Percentiles rank a stretch among this genome's conserved stretches.
Conservation (phyloP, 306 rosid genomes). For the Dalbergia cultrata region DNA sequence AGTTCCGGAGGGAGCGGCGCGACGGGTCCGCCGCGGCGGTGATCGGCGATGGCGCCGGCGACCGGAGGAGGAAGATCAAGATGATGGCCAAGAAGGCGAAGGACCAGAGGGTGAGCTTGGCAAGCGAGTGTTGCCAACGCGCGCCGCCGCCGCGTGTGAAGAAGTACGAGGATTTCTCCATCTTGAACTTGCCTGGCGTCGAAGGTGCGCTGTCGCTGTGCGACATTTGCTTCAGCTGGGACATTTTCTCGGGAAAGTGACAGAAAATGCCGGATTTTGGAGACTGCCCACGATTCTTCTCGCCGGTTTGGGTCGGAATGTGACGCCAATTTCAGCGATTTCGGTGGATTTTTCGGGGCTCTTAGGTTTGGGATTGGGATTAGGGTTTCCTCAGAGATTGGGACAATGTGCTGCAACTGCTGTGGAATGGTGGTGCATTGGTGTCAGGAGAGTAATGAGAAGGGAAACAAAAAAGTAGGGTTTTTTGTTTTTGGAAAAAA, state of each 20-base stretch:
- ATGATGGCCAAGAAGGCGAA: conserved; percentile 73
- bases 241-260: conserved; percentile 43
- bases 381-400: conserved; percentile 49
- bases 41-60: conserved; percentile 62
- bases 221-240: conserved; percentile 78
- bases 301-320: conserved; percentile 18
- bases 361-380: conserved; percentile 13
- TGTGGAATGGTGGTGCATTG: conserved; percentile 37
- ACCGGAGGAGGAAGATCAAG: conserved; percentile 83
- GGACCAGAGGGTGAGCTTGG: conserved; percentile 88
- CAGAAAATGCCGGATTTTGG: conserved; percentile 39
- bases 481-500: conserved; percentile 26
- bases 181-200: conserved; percentile 94
- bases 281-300: conserved; percentile 47
- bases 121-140: conserved; percentile 80
- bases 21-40: conserved; percentile 65
- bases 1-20: conserved; percentile 78
- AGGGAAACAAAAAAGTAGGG: conserved; percentile 1
- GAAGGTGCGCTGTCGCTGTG: conserved; percentile 82
- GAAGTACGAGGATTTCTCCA: conserved; percentile 80
- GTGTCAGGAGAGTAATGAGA: conserved; percentile 38
- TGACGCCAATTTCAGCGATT: conserved; percentile 19
- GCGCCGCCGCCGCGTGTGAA: conserved; percentile 50
- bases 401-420: conserved; percentile 3
- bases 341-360: not conserved